A percentile compares a stretch with the other conserved stretches of the same genome.
Conservation (phyloP, 805 yeast genomes). For the Monosporozyma unispora region DNA sequence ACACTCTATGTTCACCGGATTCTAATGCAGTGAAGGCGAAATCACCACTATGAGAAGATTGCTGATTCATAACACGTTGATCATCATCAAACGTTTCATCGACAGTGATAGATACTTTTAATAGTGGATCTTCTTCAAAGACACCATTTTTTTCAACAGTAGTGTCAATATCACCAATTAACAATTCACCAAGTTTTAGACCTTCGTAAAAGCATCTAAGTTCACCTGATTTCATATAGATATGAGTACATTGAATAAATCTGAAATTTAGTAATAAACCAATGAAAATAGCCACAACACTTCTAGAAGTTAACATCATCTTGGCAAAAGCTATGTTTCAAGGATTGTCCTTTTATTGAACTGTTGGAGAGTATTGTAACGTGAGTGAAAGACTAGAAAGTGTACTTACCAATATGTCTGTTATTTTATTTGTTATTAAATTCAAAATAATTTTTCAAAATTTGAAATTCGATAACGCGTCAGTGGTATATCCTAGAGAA, state of each 20-base stretch:
- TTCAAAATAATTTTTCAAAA: background rate
- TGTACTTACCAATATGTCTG: no score
- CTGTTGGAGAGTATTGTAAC: background rate
- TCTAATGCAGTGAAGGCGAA: conserved; percentile 78
- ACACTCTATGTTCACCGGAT: conserved; percentile 76
- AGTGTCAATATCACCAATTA: conserved; percentile 70
- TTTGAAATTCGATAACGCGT: background rate
- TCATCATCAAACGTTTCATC: conserved; percentile 72
- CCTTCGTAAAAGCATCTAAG: conserved; percentile 80
- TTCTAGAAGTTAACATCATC: background rate
- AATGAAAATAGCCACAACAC: background rate
- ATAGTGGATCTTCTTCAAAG: conserved; percentile 44
- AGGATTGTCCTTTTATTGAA: no score
- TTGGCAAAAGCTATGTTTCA: background rate
- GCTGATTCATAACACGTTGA: conserved; percentile 68
- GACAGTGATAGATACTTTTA: conserved; percentile 39
- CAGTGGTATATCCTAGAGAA: background rate
- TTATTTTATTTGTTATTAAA: background rate
- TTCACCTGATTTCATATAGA: conserved; percentile 69
- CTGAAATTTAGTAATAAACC: background rate
- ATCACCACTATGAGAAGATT: conserved; percentile 49
- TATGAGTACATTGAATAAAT: conserved; percentile 40
- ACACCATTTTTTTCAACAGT: conserved; percentile 42
- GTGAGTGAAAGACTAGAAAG: no score
- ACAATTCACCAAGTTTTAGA: conserved; percentile 65